phyloP scores from a whole-genome alignment of 2,329 filamentous ascomycete genomes.

The Dactylellina cionopaga region DNA sequence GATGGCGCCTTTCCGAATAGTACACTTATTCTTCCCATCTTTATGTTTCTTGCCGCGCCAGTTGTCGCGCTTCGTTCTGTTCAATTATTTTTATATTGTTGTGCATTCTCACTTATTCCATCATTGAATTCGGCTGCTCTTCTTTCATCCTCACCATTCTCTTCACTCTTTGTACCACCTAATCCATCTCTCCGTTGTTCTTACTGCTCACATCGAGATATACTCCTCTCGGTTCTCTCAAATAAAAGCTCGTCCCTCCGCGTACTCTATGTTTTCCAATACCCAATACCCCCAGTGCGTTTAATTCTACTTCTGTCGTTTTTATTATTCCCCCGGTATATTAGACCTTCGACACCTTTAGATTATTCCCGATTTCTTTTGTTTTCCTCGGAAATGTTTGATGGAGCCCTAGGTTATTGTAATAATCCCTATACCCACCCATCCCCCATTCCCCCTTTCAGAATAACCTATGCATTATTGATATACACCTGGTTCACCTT shows the following conservation, averaged over 20 bases:
- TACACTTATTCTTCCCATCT: slow-evolving; percentile 39
- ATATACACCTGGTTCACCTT: slow-evolving; percentile 1
- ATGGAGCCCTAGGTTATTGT: slow-evolving; percentile 52
- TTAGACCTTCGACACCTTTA: slow-evolving; percentile 49
- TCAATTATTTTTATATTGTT: slow-evolving; percentile 19
- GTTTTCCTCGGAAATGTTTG: slow-evolving; percentile 45
- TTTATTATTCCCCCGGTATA: slow-evolving; percentile 33
- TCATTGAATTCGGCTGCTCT: slow-evolving; percentile 3
- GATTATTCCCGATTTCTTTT: slow-evolving; percentile 42
- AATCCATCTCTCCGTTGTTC: slow-evolving; percentile 1
- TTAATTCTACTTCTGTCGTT: slow-evolving; percentile 44
- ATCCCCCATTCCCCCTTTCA: slow-evolving; percentile 1
- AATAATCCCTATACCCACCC: slow-evolving; percentile 22
- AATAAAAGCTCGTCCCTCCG: slow-evolving; percentile 47
- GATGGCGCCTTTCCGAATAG: slow-evolving; percentile 41
- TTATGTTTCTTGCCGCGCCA: slow-evolving; percentile 10
- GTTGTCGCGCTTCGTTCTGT: slow-evolving; percentile 5
- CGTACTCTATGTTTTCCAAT: slow-evolving; percentile 46
- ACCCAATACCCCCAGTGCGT: slow-evolving; percentile 51
- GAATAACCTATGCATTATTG: slow-evolving; percentile 4
- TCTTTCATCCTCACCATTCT: slow-evolving; percentile 6
- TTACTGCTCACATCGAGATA: slow-evolving; percentile 22
- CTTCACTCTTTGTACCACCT: slow-evolving; percentile 13
- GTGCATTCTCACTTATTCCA: slow-evolving; percentile 32
- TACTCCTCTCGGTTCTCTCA: slow-evolving; percentile 23